phyloP scores from a whole-genome alignment of 2,329 filamentous ascomycete genomes.

The Ceratocystis ficicola region DNA sequence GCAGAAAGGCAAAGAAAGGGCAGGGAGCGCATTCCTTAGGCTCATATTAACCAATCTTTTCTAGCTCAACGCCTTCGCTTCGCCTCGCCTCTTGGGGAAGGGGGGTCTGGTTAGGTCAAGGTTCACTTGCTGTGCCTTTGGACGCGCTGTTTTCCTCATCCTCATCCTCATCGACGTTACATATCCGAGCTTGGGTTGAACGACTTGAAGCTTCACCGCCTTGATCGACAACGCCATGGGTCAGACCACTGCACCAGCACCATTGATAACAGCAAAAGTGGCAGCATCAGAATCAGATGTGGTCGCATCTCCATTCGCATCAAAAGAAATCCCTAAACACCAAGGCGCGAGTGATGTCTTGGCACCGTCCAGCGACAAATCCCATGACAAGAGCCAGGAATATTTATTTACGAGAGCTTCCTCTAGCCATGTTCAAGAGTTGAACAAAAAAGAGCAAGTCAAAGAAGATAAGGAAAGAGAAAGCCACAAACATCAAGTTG shows the following conservation, averaged over 20 bases:
- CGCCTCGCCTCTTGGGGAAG: not conserved
- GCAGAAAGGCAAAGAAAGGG: not conserved
- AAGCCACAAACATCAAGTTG: not conserved
- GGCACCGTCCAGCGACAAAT: not conserved
- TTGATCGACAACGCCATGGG: constrained; percentile 11
- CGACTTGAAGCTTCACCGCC: constrained; percentile 4
- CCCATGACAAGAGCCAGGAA: not conserved
- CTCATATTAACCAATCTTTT: not conserved
- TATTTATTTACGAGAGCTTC: not conserved
- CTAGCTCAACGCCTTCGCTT: not conserved
- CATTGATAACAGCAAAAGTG: not conserved
- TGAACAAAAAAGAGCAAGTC: not conserved
- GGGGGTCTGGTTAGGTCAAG: too few species aligned
- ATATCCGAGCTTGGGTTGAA: not conserved
- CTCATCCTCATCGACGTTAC: constrained; percentile 2
- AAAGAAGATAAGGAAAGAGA: not conserved
- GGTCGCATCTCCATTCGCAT: not conserved
- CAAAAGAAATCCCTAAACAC: not conserved
- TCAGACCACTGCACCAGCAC: constrained; percentile 7
- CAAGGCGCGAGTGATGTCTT: not conserved
- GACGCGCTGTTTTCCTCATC: not conserved
- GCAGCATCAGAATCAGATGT: constrained; percentile 3
- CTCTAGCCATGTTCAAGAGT: not conserved
- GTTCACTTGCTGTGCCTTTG: not conserved
- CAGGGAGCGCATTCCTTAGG: not conserved